phyloP scores from a whole-genome alignment of 148 eudicot genomes.

The Nepenthes mirabilis region DNA sequence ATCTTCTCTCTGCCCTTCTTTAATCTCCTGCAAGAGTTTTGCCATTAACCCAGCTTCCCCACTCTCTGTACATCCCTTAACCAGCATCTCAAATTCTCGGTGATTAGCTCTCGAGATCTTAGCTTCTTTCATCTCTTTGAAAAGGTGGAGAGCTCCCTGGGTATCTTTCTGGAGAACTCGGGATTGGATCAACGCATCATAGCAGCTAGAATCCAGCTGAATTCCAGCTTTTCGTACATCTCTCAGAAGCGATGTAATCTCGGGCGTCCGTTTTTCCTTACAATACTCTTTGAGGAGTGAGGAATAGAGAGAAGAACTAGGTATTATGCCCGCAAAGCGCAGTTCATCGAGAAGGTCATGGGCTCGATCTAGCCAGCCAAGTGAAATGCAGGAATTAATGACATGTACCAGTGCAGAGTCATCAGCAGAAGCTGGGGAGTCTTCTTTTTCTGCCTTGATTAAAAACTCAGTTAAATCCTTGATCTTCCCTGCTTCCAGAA shows the following conservation, averaged over 20 bases:
- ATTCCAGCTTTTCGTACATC: slow-evolving; percentile 75
- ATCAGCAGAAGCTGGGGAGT: slow-evolving; percentile 46
- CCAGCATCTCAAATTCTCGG: slow-evolving; percentile 48
- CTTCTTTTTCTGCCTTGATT: slow-evolving; percentile 64
- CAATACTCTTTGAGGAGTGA: slow-evolving; percentile 84
- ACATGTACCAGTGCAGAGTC: slow-evolving; percentile 55
- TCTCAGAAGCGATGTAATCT: slow-evolving; percentile 43
- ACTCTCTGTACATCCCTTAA: slow-evolving; percentile 26
- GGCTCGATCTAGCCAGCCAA: slow-evolving; percentile 84
- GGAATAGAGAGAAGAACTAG: slow-evolving; percentile 49
- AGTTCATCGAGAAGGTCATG: slow-evolving; percentile 91
- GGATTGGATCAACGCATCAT: slow-evolving; percentile 48
- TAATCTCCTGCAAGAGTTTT: slow-evolving; percentile 76
- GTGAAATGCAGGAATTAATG: slow-evolving; percentile 65
- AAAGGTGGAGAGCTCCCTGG: slow-evolving; percentile 58
- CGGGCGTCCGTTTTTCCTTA: slow-evolving; percentile 44
- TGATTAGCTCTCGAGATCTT: slow-evolving; percentile 44
- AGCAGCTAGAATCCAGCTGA: slow-evolving; percentile 72
- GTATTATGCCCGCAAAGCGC: slow-evolving; percentile 68
- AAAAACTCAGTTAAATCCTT: slow-evolving; percentile 77
- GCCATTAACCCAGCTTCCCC: slow-evolving; percentile 60
- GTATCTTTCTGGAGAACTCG: slow-evolving; percentile 64
- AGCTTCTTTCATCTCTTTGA: slow-evolving; percentile 94
- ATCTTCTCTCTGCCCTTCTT: slow-evolving; percentile 59
- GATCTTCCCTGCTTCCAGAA: slow-evolving; percentile 60